Base-by-base conservation (phyloP, 176 grass and related monocot species). In the Carex cristatella region DNA sequence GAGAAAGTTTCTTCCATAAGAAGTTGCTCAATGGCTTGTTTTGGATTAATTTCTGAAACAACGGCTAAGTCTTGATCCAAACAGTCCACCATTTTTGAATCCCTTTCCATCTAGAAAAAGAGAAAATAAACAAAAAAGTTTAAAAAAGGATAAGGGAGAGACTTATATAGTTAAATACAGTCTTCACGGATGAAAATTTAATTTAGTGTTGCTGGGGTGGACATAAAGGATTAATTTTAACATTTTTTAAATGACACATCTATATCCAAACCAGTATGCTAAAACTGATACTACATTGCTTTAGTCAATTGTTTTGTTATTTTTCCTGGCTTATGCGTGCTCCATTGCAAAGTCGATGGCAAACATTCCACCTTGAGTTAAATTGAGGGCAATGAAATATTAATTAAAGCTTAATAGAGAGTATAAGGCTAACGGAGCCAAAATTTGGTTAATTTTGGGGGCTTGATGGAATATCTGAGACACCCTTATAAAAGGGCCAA, bases 1-100 rank as follows among this genome's bases (percentile, higher is more conserved):
- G 95, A 94, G 82, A 87, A 98, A 38, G 91, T 94, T 80, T 98
- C 92, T 81, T 90, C 89, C 91, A 90, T 88, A 59, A 94, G 86
- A 37, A 98, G 85, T 63, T 94, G 89, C 54, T 90, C 82, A 89
- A 98, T 98, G 16, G 84, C 89, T 89, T 90, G 65, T 83, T 98
- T 98, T 1, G 92, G 69, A 33, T 89, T 86, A 64, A 98, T 91
- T 75, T 94, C 95, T 83, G 92, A 93, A 69, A 93, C 46, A 85
- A 97, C 81, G 48, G 89, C 91, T 80, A 94, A 67, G 28, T 88
- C 89, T 80, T 74, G 76, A 68, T 87, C 91, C 14, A 82, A 28
- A 46, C 86, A 94, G 61, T 84, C 88, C 68, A 88, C 89, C 40
- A 57, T 33, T 63, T 53, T 59, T 32, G 92, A 68, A 18, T 91